Percentiles rank a stretch among this genome's conserved stretches.
Conservation (phyloP, 352 stramenopile species). For the Thraustotheca clavata region DNA sequence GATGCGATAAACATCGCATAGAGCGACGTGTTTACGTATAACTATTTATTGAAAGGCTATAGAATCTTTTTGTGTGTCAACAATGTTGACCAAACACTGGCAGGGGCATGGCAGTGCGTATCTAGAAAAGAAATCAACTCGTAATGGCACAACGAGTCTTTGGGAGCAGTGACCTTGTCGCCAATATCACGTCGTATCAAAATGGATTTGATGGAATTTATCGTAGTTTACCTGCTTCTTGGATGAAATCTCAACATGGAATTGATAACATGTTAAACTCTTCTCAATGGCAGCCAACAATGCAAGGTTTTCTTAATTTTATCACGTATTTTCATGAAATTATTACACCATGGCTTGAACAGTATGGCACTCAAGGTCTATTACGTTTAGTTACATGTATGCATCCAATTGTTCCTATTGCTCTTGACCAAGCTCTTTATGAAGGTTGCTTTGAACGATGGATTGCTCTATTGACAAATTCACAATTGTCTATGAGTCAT, state of each 20-base stretch:
- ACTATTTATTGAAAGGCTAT: too few relatives aligned
- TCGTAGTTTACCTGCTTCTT: neutral
- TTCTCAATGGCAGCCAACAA: neutral
- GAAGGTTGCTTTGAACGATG: neutral
- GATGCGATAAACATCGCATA: too few relatives aligned
- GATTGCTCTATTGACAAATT: neutral
- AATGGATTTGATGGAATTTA: neutral
- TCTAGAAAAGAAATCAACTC: neutral
- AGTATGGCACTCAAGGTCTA: neutral
- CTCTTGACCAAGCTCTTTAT: neutral
- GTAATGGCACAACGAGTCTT: neutral
- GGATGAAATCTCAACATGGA: neutral
- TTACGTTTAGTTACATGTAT: neutral
- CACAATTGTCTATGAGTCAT: neutral
- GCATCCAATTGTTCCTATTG: neutral
- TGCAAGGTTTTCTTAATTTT: neutral
- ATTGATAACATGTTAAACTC: neutral
- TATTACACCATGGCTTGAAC: neutral
- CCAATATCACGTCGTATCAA: neutral
- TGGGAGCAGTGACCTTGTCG: neutral
- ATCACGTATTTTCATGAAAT: neutral
- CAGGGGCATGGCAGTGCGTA: neutral
- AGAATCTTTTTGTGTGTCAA: constrained; percentile 12
- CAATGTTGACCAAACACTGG: constrained; percentile 6
- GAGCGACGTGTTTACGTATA: too few relatives aligned